Conservation (phyloP, 2,329 filamentous ascomycete species). For the Monilinia fructigena region DNA sequence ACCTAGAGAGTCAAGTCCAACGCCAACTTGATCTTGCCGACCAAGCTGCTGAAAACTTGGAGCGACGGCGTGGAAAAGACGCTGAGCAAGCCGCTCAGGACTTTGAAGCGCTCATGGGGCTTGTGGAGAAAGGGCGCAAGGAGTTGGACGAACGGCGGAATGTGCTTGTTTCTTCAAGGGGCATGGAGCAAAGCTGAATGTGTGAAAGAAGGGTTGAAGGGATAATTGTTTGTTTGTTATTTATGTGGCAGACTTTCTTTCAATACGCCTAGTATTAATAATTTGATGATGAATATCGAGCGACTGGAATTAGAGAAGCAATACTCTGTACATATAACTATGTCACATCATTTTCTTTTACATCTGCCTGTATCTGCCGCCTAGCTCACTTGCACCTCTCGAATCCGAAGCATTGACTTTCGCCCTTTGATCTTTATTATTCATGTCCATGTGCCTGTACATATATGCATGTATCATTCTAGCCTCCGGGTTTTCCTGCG, state of each 20-base stretch:
- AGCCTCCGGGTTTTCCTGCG: neutral
- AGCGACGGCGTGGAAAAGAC: neutral
- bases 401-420: neutral
- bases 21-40: neutral
- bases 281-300: neutral
- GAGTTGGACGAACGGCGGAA: constrained; percentile 5
- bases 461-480: constrained; percentile 3
- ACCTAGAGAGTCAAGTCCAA: constrained; percentile 1
- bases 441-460: neutral
- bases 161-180: neutral
- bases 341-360: neutral
- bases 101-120: constrained; percentile 5
- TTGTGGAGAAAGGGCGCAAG: constrained; percentile 3
- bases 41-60: neutral
- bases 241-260: neutral
- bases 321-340: neutral
- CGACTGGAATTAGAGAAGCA: neutral
- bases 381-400: neutral
- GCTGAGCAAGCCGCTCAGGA: neutral
- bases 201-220: neutral
- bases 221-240: neutral
- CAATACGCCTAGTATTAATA: too few relatives aligned
- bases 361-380: neutral
- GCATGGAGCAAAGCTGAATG: neutral
- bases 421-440: neutral